Evolutionary conservation across 1,284 basidiomycete species (phyloP).

Genomic region (Somion occarium): DNA sequence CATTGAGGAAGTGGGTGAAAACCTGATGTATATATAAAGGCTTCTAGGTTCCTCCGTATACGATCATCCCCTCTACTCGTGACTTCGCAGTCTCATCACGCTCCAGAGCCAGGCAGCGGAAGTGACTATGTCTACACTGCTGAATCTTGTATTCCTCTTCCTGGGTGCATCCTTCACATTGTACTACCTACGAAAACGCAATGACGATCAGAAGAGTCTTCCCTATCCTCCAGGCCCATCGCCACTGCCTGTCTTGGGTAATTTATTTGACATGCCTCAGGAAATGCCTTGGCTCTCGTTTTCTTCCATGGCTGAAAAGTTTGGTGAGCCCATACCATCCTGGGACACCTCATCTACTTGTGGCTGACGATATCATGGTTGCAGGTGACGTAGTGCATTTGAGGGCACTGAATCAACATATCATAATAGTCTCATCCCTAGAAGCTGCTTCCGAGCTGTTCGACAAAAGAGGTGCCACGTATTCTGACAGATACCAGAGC

Average conservation of each 20-base stretch:
- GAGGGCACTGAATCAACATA: slow-evolving; percentile 19
- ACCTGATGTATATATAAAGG: too few relatives aligned
- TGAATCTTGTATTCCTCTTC: too few relatives aligned
- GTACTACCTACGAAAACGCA: neutral
- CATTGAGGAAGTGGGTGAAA: too few relatives aligned
- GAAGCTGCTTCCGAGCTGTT: slow-evolving; percentile 44
- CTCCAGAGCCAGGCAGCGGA: too few relatives aligned
- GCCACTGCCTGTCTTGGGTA: neutral
- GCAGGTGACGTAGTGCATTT: slow-evolving; percentile 24
- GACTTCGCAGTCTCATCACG: too few relatives aligned
- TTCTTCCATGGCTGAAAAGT: neutral
- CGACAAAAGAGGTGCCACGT: slow-evolving; percentile 43
- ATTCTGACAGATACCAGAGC: slow-evolving; percentile 31
- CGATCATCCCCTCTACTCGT: too few relatives aligned
- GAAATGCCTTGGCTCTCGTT: neutral
- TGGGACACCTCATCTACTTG: neutral
- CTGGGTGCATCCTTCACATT: neutral
- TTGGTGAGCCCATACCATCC: neutral
- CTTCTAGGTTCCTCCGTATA: too few relatives aligned
- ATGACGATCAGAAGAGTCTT: neutral
- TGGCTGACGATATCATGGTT: neutral
- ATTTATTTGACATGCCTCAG: neutral
- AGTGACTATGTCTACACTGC: too few relatives aligned
- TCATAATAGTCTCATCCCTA: slow-evolving; percentile 28
- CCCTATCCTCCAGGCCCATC: neutral